phyloP scores from a whole-genome alignment of 2,329 filamentous ascomycete genomes.

The Harringtonia lauricola region DNA sequence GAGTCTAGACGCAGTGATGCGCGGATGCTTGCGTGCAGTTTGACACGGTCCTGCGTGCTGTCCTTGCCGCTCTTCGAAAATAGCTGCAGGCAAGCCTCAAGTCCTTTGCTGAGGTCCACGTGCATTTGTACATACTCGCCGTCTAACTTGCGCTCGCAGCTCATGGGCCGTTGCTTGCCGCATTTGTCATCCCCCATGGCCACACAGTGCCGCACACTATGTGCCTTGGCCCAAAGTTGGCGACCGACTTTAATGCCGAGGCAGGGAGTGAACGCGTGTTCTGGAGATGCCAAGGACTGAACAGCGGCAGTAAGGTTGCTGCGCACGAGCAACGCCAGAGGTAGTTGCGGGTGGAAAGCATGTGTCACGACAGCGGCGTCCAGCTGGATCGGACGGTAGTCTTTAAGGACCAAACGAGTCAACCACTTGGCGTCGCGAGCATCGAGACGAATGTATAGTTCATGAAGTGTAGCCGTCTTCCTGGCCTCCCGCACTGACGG shows the following conservation, averaged over 20 bases:
- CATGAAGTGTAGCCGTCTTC: not conserved
- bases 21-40: too few relatives aligned
- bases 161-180: slow-evolving; percentile 53
- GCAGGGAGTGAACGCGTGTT: too few relatives aligned
- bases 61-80: slow-evolving; percentile 92
- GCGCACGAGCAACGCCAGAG: slow-evolving; percentile 58
- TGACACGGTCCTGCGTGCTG: too few relatives aligned
- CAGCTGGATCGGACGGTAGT: slow-evolving; percentile 56
- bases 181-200: too few relatives aligned
- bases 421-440: too few relatives aligned
- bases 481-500: slow-evolving; percentile 37
- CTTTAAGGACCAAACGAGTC: slow-evolving; percentile 70
- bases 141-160: slow-evolving; percentile 73
- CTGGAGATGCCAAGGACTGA: too few relatives aligned
- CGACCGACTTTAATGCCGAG: slow-evolving; percentile 55
- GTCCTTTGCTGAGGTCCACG: slow-evolving; percentile 50
- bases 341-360: slow-evolving; percentile 58
- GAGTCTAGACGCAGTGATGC: slow-evolving; percentile 52
- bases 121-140: slow-evolving; percentile 89
- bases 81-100: slow-evolving; percentile 52
- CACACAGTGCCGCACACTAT: slow-evolving; percentile 68
- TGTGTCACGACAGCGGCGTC: slow-evolving; percentile 44
- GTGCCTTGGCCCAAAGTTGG: slow-evolving; percentile 52
- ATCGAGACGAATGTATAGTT: slow-evolving; percentile 49
- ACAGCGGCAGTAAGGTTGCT: slow-evolving; percentile 52